phyloP scores from a whole-genome alignment of 108 stramenopile genomes.

The Nitzschia sp. region DNA sequence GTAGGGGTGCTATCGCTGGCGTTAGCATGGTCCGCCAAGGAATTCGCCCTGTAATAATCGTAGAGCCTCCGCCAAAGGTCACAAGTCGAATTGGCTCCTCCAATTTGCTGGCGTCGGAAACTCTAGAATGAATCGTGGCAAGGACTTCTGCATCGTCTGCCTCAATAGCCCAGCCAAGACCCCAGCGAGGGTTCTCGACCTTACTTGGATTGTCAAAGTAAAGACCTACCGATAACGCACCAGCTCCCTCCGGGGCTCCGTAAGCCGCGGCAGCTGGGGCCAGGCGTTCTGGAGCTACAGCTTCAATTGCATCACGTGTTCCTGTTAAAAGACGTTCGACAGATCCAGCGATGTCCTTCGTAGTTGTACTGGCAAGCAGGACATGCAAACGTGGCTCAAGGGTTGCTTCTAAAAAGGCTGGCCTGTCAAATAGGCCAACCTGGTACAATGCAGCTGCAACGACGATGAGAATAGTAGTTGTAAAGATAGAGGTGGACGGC shows the following conservation, averaged over 20 bases:
- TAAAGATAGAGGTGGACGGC: not conserved
- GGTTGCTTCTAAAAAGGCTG: slow-evolving; percentile 1
- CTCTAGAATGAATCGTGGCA: not conserved
- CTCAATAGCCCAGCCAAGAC: slow-evolving; percentile 21
- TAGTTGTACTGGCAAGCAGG: not conserved
- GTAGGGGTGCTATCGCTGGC: slow-evolving; percentile 28
- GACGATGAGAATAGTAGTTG: not conserved
- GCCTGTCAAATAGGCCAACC: slow-evolving; percentile 3
- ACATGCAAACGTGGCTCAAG: not conserved
- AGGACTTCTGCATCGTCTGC: slow-evolving; percentile 7
- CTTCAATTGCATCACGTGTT: not conserved
- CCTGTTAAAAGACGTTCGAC: slow-evolving; percentile 9
- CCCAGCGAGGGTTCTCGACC: slow-evolving; percentile 26
- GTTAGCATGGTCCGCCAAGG: slow-evolving; percentile 27
- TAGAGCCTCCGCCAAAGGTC: not conserved
- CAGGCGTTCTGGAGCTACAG: not conserved
- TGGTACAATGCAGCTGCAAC: not conserved
- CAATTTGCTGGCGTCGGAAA: not conserved
- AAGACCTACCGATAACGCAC: slow-evolving; percentile 10
- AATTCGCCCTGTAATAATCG: slow-evolving; percentile 7
- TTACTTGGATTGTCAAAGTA: slow-evolving; percentile 25
- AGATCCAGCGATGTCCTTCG: slow-evolving; percentile 8
- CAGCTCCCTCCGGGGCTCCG: slow-evolving; percentile 14
- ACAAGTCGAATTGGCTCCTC: slow-evolving; percentile 16
- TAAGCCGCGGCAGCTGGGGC: slow-evolving; percentile 2